Evolutionary conservation across 805 yeast genomes (phyloP).

Genomic region (Candida patagonica): DNA sequence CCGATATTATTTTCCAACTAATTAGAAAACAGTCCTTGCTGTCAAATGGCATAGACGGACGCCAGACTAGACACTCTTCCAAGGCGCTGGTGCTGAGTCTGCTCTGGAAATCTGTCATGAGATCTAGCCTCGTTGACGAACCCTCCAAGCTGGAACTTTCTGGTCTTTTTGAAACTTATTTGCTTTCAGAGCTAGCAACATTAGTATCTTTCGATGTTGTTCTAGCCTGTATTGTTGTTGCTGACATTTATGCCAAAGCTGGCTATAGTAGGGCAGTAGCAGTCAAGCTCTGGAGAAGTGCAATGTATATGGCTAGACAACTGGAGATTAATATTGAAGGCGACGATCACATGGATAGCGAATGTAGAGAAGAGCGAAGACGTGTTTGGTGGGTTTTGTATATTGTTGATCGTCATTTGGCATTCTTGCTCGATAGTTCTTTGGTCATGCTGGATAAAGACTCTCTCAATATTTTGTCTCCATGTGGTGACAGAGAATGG

Average conservation of each 20-base stretch:
- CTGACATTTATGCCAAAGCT: slow-evolving; percentile 27
- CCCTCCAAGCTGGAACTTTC: not conserved
- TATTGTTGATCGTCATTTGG: slow-evolving; percentile 32
- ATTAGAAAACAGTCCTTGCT: not conserved
- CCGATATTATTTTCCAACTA: not conserved
- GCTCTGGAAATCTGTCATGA: not conserved
- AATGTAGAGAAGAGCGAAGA: slow-evolving; percentile 31
- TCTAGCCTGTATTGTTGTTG: slow-evolving; percentile 25
- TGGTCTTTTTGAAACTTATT: slow-evolving; percentile 1
- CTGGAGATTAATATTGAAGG: slow-evolving; percentile 23
- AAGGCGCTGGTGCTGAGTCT: slow-evolving; percentile 1
- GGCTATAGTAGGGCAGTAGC: slow-evolving; percentile 23
- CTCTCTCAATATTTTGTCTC: slow-evolving; percentile 20
- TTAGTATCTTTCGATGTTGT: slow-evolving; percentile 24
- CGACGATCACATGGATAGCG: slow-evolving; percentile 17
- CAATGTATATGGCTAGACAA: slow-evolving; percentile 26
- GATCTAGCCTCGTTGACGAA: not conserved
- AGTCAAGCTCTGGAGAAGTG: slow-evolving; percentile 26
- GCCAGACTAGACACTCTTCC: not conserved
- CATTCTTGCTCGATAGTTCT: slow-evolving; percentile 30
- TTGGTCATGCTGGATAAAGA: slow-evolving; percentile 28
- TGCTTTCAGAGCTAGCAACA: slow-evolving; percentile 1
- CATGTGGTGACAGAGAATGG: slow-evolving; percentile 1
- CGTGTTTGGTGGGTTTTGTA: slow-evolving; percentile 36
- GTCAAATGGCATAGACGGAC: not conserved